Evolutionary conservation across 2,329 filamentous ascomycete genomes (phyloP), one percentile per base, ranked within the genome.

Genomic region (Orbilia quercus): DNA sequence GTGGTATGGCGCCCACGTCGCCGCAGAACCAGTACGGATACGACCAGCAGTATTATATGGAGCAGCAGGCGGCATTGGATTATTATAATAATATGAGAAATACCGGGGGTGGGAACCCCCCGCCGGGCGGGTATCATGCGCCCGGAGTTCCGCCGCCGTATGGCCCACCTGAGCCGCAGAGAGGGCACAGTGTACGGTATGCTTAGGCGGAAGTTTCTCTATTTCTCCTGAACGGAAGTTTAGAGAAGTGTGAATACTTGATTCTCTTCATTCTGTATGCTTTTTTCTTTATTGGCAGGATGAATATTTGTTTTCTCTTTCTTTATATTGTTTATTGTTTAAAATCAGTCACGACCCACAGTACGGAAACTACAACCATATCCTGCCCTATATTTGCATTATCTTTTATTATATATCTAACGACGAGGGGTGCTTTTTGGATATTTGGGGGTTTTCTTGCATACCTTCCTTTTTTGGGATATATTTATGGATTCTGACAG

Each of bases 21-120:
- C 58, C 42, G n/a, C 59, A 34, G 45, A 64, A 65, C 14, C 28
- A 64, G 34, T 59, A 22, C 14, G 60, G 60, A 44, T 66, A 66
- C 31, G 60, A 73, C 18, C 60, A 73, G 36, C 69, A 73, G 50
- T 73, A 73, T 36, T 66, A 66, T 42, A 65, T 60, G 55, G 69
- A 73, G 34, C 69, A 73, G 36, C 53, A 53, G 6, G 69, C 69
- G 11, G 69, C 69, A 20, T 45, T 73, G 54, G 22, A 73, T 62
- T 73, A 66, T 28, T 73, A 66, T 40, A 65, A 51, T 42, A 73
- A 73, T 45, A 60, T 66, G 60, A 57, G 60, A 20, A 36, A 51
- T 31, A 31, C 4, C 9, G 28, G 28, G 40, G 34, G 31, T 14
- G 50, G 50, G 4, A 20, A 38, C n/a, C 6, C 6, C n/a, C n/a